Evolutionary conservation across 768 basidiomycete genomes (phyloP).

Genomic region (Lentinula lateritia): DNA sequence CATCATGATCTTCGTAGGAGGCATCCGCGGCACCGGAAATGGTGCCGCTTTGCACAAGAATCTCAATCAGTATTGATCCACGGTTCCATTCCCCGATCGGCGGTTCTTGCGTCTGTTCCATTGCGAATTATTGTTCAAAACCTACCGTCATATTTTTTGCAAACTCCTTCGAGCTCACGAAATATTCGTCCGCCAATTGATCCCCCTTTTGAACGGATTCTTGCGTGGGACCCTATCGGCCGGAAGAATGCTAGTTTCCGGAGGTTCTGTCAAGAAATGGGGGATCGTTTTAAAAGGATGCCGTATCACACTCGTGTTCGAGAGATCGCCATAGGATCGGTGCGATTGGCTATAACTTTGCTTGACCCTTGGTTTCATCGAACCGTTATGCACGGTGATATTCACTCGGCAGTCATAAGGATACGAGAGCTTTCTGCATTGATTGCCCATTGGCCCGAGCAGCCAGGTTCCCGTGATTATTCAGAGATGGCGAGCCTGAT

Average conservation of each 20-base stretch:
- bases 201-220: constrained; percentile 24
- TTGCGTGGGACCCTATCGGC: constrained; percentile 50
- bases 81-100: constrained; percentile 59
- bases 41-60: constrained; percentile 70
- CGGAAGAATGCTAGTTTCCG: constrained; percentile 55
- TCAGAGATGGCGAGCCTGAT: constrained; percentile 57
- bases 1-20: constrained; percentile 31
- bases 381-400: constrained; percentile 30
- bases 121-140: constrained; percentile 58
- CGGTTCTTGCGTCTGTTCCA: constrained; percentile 67
- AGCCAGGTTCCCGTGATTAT: constrained; percentile 63
- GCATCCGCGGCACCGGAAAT: constrained; percentile 64
- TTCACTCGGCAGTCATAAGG: constrained; percentile 18
- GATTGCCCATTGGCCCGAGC: constrained; percentile 63
- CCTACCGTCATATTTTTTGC: constrained; percentile 67
- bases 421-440: constrained; percentile 36
- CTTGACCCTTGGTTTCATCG: constrained; percentile 67
- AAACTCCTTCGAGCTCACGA: constrained; percentile 19
- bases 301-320: constrained; percentile 51
- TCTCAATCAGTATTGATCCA: constrained; percentile 73
- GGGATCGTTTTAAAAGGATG: constrained; percentile 53
- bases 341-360: constrained; percentile 61
- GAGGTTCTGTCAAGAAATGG: constrained; percentile 67
- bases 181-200: constrained; percentile 9
- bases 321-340: constrained; percentile 63